Evolutionary conservation across 257 asterid genomes (phyloP), one percentile per base, ranked within the genome.

Genomic region (Solanum ahanhuiri): DNA sequence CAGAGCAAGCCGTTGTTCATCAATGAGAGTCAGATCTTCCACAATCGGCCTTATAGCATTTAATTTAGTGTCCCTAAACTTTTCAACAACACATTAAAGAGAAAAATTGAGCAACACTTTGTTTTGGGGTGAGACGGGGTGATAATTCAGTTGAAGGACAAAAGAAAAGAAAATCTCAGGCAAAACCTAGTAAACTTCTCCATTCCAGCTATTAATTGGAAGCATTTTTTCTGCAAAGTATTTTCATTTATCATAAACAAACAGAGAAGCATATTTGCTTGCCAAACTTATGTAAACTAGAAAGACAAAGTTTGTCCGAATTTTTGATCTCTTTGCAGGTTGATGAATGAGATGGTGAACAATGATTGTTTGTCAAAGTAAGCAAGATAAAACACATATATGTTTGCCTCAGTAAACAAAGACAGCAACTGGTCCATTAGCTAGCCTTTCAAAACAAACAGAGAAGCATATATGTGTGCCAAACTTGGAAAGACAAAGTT

Each of bases 21-120:
- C 97, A 39, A 95, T 85, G 85, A 41, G 83, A 81, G 89, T 88
- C 87, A 95, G 66, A 48, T 93, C 96, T 20, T 92, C 96, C 87
- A 83, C 92, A 86, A 88, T 35, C 3, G 95, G 94, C 84, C 89
- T 88, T 87, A 95, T 87, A 25, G 88, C 85, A 23, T 86, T 67
- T 88, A 96, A 45, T 88, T 94, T 95, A 10, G 90, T 51, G 34
- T 90, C 87, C 84, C 99, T 95, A 83, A 82, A 70, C 23, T 45
- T 51, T 48, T 77, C 39, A 82, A 64, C 82, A 54, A 73, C 30
- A 85, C 23, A 71, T 20, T n/a, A 8, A 51, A 57, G 35, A 48
- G 30, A 60, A 60, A 60, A 14, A 15, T 3, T 7, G 12, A 75
- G 41, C 30, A 9, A 7, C 57, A 83, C 6, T 66, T 71, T 31